Conservation (phyloP, 2,329 filamentous ascomycete genomes). For the Diaporthe caulivora region DNA sequence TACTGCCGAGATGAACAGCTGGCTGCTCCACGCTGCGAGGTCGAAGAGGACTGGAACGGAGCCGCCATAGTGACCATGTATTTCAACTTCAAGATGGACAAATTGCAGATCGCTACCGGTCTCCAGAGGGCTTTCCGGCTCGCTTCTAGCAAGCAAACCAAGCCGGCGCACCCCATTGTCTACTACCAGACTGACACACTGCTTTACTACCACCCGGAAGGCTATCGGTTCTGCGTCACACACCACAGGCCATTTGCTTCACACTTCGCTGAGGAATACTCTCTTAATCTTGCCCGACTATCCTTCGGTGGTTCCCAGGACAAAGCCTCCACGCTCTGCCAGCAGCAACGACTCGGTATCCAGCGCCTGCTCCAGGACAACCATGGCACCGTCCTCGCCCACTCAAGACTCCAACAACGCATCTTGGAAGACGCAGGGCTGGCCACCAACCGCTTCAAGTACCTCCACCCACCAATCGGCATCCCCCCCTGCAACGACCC, state of each 20-base stretch:
- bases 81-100: conserved; percentile 5
- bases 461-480: conserved; percentile 9
- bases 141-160: background rate
- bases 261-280: conserved; percentile 7
- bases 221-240: conserved; percentile 14
- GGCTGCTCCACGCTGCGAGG: background rate
- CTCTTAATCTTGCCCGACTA: conserved; percentile 5
- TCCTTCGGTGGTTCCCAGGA: background rate
- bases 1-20: conserved; percentile 5
- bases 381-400: background rate
- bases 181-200: conserved; percentile 19
- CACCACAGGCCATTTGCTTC: conserved; percentile 7
- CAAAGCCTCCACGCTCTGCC: background rate
- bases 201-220: conserved; percentile 8
- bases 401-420: background rate
- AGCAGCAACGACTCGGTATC: background rate
- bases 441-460: background rate
- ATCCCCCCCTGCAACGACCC: background rate
- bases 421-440: background rate
- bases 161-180: background rate
- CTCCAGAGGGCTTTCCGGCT: background rate
- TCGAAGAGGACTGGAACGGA: conserved; percentile 5
- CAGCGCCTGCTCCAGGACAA: conserved; percentile 11
- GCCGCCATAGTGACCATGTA: background rate
- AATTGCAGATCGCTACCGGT: background rate